Evolutionary conservation across 257 asterid species (phyloP), one percentile per base, ranked within the genome.

Genomic region (Solanum pinnatisectum): DNA sequence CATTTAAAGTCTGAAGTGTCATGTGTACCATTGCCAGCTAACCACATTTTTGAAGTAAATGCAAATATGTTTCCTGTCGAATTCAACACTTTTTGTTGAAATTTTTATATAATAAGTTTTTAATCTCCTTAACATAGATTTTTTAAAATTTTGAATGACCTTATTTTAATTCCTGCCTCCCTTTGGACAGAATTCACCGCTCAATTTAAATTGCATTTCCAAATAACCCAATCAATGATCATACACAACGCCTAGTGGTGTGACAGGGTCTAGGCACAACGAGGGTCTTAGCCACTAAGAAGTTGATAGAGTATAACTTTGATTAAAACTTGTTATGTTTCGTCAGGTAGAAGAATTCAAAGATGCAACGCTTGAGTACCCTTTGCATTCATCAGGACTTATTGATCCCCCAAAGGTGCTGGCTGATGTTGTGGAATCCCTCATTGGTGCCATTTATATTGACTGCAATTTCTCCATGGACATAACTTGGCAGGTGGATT

Each of bases 401-500:
- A 68, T 95, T 63, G 93, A 92, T 42, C 91, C 95, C 2, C 97
- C 98, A 27, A 95, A 94, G 56, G 90, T 86, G 11, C 91, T 95
- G 2, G 95, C 95, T 0, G 96, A 95, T 44, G 74, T 95, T 7
- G 91, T 93, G 18, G 96, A 94, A 74, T 90, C 98, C 13, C 85
- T 92, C 72, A 40, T 92, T 15, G 95, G 95, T 27, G 98, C 94
- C 12, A n/a, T 94, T 1, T 91, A 49, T 73, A 44, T 89, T 0
- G 98, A 95, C 84, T 90, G 89, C 88, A 82, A 89, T 3, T 83
- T 25, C 42, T 89, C 91, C 11, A 82, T 87, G 32, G 93, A 91
- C 46, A 86, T 44, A 9, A 93, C 94, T 6, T 90, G 92, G 91
- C 52, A 90, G 96, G 96, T 94, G 11, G 39, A 7, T 25, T 16